Evolutionary conservation across 2,329 filamentous ascomycete species (phyloP).

Genomic region (Fusarium paranaense): DNA sequence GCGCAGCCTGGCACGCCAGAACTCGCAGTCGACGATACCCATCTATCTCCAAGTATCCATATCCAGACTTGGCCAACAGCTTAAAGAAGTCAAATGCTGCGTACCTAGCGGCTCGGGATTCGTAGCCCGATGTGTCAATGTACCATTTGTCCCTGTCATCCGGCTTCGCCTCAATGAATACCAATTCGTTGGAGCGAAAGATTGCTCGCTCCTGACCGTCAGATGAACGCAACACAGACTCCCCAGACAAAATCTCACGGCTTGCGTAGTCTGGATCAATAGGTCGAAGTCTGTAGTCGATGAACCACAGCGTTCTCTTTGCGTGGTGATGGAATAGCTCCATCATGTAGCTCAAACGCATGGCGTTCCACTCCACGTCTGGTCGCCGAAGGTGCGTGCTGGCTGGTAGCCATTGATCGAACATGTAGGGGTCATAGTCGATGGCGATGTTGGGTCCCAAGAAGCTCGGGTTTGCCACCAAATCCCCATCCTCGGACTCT

Average conservation of each 20-base stretch:
- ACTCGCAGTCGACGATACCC: neutral
- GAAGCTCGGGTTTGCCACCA: neutral
- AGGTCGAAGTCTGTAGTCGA: conserved; percentile 8
- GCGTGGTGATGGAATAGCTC: neutral
- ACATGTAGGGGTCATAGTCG: conserved; percentile 17
- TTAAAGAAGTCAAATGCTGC: conserved; percentile 5
- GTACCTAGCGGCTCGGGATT: neutral
- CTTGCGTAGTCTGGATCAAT: neutral
- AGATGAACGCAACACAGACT: neutral
- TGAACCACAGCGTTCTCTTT: conserved; percentile 15
- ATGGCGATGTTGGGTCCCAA: conserved; percentile 17
- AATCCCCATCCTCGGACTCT: fast-evolving
- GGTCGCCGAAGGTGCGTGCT: neutral
- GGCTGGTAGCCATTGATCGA: neutral
- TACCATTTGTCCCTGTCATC: conserved; percentile 9
- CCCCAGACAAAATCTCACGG: neutral
- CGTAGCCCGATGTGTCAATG: neutral
- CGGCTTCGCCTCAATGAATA: conserved; percentile 9
- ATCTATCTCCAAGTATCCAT: neutral
- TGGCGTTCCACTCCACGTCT: neutral
- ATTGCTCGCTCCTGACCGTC: neutral
- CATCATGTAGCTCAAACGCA: conserved; percentile 3
- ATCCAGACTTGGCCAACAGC: neutral
- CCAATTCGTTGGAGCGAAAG: conserved; percentile 9
- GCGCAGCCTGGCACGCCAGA: neutral